Evolutionary conservation across 306 rosid species (phyloP), one percentile per base, ranked within the genome.

Genomic region (Cucumis cinereus): DNA sequence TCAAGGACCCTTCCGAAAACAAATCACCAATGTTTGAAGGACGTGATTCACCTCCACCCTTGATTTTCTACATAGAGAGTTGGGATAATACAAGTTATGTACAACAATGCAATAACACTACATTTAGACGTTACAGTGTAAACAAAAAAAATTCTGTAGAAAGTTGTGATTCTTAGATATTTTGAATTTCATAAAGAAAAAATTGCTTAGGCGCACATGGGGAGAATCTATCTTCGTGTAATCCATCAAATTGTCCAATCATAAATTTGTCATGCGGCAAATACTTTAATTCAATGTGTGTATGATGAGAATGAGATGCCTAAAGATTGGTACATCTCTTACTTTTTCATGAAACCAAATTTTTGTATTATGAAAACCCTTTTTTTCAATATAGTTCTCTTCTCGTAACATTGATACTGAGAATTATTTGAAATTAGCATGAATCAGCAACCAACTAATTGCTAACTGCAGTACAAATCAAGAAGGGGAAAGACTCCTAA

Each of bases 1-100:
- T 92, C 79, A 94, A 86, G 75, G 97, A 91, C 43, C 98, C 98
- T 86, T 91, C 98, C n/a, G 95, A 80, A 86, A 94, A 94, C 90
- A 94, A 63, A 82, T 94, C 97, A 33, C 96, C 97, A 0, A 94
- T 90, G 80, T 86, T 90, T 81, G 97, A 89, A 79, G 93, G 91
- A 60, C 61, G 86, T 58, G 86, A 82, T 73, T 81, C 89, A 49
- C 73, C 84, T 79, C 79, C 84, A 68, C 78, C 89, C 81, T 84
- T 91, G 60, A 82, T 78, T 79, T 79, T 87, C 98, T 89, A 80
- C 83, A 77, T 12, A 8, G 43, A 74, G 63, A 74, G 53, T 54
- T 54, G 43, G 52, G 26, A 36, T 53, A 4, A 50, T 52, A 72
- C 26, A 47, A 11, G 47, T 73, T 50, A 33, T 11, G n/a, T 15